These are phyloP conservation scores for Colletotrichum coccodes DNA, from an alignment of 2,329 filamentous ascomycete genomes.

Conservation along the genomic window DNA sequence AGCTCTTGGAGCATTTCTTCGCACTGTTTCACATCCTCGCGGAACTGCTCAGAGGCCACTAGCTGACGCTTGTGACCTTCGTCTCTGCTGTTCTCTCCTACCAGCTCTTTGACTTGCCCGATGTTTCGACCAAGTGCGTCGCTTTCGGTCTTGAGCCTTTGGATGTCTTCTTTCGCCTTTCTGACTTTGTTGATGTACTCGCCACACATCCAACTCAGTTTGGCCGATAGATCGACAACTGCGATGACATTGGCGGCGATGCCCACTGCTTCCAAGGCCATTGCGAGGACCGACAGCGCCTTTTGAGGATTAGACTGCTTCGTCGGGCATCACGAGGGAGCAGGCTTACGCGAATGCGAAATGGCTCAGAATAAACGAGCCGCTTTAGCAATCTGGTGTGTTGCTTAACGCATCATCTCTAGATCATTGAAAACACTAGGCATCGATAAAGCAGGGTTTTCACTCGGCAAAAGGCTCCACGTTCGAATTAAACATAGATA, in stretches of 20 bases:
- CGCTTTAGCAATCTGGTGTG: too few species aligned
- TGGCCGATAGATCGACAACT: conserved; percentile 49
- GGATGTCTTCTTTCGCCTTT: conserved; percentile 43
- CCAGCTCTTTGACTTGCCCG: neutral
- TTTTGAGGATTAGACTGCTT: too few species aligned
- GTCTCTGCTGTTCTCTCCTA: neutral
- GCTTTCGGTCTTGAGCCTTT: conserved; percentile 42
- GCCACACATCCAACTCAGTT: conserved; percentile 46
- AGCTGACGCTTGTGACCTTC: neutral
- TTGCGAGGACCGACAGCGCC: too few species aligned
- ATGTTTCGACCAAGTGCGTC: conserved; percentile 36
- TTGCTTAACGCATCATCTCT: too few species aligned
- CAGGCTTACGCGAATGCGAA: too few species aligned
- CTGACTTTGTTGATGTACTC: conserved; percentile 47
- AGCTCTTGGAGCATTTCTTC: neutral
- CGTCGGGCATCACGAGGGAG: too few species aligned
- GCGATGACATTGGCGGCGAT: conserved; percentile 48
- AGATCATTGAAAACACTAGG: too few species aligned
- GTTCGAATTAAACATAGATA: too few species aligned
- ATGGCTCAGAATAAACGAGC: too few species aligned
- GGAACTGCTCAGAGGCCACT: neutral
- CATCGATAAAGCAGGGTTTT: too few species aligned
- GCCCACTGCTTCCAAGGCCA: conserved; percentile 46
- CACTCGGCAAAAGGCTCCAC: too few species aligned
- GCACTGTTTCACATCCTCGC: neutral